These are phyloP conservation scores for Arbutus unedo DNA, from an alignment of 148 eudicot species.

Conservation along the genomic window DNA sequence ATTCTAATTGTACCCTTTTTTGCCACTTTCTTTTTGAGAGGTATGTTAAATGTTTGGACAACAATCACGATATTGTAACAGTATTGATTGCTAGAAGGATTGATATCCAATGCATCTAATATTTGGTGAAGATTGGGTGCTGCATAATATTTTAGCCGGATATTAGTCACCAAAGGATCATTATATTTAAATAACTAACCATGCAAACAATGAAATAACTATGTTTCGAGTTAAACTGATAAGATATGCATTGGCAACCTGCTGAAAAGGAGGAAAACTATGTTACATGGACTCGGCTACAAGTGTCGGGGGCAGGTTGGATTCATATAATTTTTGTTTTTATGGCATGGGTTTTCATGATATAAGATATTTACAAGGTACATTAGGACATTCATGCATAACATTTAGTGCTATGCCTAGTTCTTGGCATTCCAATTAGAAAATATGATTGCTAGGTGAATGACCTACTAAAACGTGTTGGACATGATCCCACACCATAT, in stretches of 20 bases:
- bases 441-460: neutral
- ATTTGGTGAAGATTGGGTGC: neutral
- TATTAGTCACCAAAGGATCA: neutral
- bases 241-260: neutral
- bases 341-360: neutral
- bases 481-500: neutral
- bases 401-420: neutral
- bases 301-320: neutral
- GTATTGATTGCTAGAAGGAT: neutral
- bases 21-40: neutral
- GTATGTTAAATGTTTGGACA: too few relatives aligned
- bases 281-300: neutral
- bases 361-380: neutral
- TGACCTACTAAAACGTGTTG: neutral
- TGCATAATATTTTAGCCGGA: neutral
- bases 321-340: neutral
- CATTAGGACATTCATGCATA: neutral
- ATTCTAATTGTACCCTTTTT: neutral
- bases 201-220: neutral
- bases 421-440: neutral
- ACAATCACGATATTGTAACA: too few relatives aligned
- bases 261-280: neutral
- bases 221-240: neutral
- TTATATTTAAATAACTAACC: neutral
- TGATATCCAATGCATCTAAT: neutral